These are phyloP conservation scores for Uncinocarpus reesii DNA, from an alignment of 2,329 filamentous ascomycete species.

Conservation along the genomic window DNA sequence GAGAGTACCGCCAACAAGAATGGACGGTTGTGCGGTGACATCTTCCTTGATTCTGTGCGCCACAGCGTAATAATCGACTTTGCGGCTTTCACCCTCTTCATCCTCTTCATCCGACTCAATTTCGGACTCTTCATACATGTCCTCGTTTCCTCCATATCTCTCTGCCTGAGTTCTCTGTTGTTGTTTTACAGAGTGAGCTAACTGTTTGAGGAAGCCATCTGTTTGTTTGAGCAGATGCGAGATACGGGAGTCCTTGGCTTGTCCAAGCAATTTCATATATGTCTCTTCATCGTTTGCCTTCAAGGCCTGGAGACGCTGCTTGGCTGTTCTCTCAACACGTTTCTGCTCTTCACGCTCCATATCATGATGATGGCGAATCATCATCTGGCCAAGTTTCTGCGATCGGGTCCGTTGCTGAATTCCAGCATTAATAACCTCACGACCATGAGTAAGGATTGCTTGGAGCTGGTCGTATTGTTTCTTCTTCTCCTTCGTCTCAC, in stretches of 20 bases:
- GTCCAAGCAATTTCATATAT: conserved; percentile 92
- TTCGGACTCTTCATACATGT: conserved; percentile 51
- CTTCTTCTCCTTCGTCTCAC: conserved; percentile 94
- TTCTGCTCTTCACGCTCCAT: conserved; percentile 99
- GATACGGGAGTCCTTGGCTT: conserved; percentile 98
- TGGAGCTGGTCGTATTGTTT: conserved; percentile 88
- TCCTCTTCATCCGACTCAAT: conserved; percentile 60
- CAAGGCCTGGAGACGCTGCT: conserved; percentile 96
- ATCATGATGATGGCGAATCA: conserved; percentile 81
- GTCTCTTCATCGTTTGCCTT: conserved; percentile 99
- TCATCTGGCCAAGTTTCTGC: conserved; percentile 78
- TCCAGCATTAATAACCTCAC: conserved; percentile 62
- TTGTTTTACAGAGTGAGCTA: conserved; percentile 85
- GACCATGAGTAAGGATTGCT: conserved; percentile 70
- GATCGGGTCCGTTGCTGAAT: conserved; percentile 60
- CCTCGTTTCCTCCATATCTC: conserved; percentile 59
- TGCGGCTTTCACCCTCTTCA: conserved; percentile 50
- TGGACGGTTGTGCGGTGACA: conserved; percentile 68
- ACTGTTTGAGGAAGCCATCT: conserved; percentile 91
- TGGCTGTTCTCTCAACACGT: conserved; percentile 90
- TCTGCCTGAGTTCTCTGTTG: conserved; percentile 79
- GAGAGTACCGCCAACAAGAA: conserved; percentile 80
- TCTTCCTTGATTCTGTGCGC: conserved; percentile 94
- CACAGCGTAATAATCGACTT: conserved; percentile 98
- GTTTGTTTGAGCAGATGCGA: conserved; percentile 94